These are phyloP conservation scores for Jatropha podagrica DNA, from an alignment of 441 rosid genomes.

Conservation along the genomic window DNA sequence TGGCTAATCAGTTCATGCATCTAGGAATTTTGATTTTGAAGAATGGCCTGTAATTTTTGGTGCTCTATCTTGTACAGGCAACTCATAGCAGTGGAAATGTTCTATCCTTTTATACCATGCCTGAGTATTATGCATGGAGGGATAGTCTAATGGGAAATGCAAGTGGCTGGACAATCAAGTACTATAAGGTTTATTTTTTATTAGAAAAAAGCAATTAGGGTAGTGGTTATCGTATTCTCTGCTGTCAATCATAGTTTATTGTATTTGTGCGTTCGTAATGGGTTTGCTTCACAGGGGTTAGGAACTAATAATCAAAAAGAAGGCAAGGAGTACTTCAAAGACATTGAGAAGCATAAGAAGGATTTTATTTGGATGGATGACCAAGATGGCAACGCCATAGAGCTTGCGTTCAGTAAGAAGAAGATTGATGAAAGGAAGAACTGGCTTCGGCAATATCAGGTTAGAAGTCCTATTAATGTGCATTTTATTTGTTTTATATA, in stretches of 20 bases:
- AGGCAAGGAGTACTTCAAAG: slow-evolving; percentile 69
- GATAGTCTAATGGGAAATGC: slow-evolving; percentile 69
- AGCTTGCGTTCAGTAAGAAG: slow-evolving; percentile 97
- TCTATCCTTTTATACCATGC: slow-evolving; percentile 85
- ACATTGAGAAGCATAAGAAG: slow-evolving; percentile 67
- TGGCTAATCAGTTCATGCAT: not conserved
- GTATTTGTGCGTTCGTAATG: not conserved
- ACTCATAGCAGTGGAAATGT: slow-evolving; percentile 45
- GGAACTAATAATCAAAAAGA: slow-evolving; percentile 85
- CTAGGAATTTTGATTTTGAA: not conserved
- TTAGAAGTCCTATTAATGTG: slow-evolving; percentile 21
- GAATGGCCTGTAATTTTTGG: not conserved
- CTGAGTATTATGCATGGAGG: slow-evolving; percentile 85
- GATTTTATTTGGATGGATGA: slow-evolving; percentile 83
- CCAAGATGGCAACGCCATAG: slow-evolving; percentile 88
- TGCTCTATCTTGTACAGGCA: slow-evolving; percentile 49
- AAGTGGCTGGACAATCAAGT: slow-evolving; percentile 86
- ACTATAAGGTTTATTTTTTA: slow-evolving; percentile 72
- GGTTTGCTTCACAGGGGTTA: slow-evolving; percentile 64
- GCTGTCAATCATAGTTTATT: not conserved
- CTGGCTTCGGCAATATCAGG: slow-evolving; percentile 87
- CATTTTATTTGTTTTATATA: not conserved
- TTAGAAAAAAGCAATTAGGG: slow-evolving; percentile 11
- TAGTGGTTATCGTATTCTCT: not conserved
- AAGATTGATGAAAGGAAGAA: slow-evolving; percentile 91